Evolutionary conservation across 768 basidiomycete genomes (phyloP), one percentile per base, ranked within the genome.

Genomic region (Boletus rubescentipes): DNA sequence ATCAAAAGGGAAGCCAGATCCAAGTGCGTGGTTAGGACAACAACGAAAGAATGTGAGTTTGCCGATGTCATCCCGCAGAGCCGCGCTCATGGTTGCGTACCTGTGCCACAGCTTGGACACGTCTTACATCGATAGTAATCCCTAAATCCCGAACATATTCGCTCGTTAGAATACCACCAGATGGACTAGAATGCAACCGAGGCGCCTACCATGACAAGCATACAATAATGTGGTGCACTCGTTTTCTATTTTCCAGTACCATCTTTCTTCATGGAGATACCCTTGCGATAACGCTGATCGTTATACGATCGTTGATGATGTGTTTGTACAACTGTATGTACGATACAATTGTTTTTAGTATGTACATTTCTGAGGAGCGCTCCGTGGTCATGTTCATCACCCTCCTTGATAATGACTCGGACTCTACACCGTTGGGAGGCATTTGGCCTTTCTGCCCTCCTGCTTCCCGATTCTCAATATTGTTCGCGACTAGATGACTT

Each of bases 21-120:
- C 87, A 20, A 78, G 75, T 6, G 84, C 86, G 54, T 94, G 89
- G 86, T 72, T 92, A 11, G 81, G 80, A 29, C 77, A 82, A 49
- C 85, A 90, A 64, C 78, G 91, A 53, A 72, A 73, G 77, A 80
- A 74, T 63, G 69, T 72, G 54, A 58, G 70, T 53, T 20, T 23
- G 1, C 18, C 16, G 21, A 23, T 20, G 4, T 38, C n/a, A 12
- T 21, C 11, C 20, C 15, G 23, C 14, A 12, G 31, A 8, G 35
- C 43, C n/a, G 16, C 16, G 26, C 49, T 67, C 1, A 59, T 29
- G 26, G 29, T 42, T 44, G 34, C 38, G 15, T 9, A 20, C 10
- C 6, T n/a, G 2, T 44, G 3, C 42, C 16, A 47, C 42, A 70
- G 69, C 69, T 70, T n/a, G 69, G 65, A 36, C 67, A 59, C 26